These are phyloP conservation scores for Fusarium torulosum DNA, from an alignment of 2,329 filamentous ascomycete genomes.

Conservation along the genomic window DNA sequence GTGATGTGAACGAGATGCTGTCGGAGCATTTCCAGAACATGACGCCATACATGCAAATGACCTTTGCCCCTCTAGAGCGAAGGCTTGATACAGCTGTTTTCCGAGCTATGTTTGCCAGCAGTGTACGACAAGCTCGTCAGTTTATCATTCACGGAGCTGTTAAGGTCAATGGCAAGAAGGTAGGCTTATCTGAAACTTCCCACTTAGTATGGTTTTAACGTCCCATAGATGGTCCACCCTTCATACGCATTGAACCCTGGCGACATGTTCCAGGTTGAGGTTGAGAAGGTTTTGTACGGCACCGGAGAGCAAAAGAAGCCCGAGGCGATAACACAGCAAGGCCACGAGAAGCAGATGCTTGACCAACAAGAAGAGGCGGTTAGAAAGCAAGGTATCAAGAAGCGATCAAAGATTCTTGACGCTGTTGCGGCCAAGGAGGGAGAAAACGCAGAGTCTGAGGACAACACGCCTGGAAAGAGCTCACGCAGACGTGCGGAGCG, in stretches of 20 bases:
- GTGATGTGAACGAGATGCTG: conserved; percentile 52
- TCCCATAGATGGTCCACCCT: conserved; percentile 83
- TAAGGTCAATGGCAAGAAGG: conserved; percentile 96
- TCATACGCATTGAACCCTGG: conserved; percentile 96
- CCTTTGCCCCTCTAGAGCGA: conserved; percentile 90
- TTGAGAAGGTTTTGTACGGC: conserved; percentile 87
- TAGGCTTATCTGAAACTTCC: conserved; percentile 55
- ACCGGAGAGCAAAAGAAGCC: conserved; percentile 79
- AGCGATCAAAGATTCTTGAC: conserved; percentile 35
- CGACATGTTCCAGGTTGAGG: conserved; percentile 97
- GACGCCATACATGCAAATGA: conserved; percentile 97
- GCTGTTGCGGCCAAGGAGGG: conserved; percentile 40
- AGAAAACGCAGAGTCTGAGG: conserved; percentile 36
- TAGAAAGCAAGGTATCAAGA: conserved; percentile 39
- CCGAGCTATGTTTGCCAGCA: conserved; percentile 93
- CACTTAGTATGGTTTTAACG: conserved; percentile 8
- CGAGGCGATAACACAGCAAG: conserved; percentile 43
- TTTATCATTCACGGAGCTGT: conserved; percentile 94
- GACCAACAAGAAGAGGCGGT: conserved; percentile 47
- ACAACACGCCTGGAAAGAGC: conserved; percentile 35
- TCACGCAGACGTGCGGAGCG: conserved; percentile 41
- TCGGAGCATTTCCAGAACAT: conserved; percentile 55
- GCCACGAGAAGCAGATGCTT: conserved; percentile 38
- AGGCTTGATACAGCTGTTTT: conserved; percentile 95
- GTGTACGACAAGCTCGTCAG: conserved; percentile 90